phyloP scores from a whole-genome alignment of 2,329 filamentous ascomycete genomes.

The Neofusicoccum umdonicola region DNA sequence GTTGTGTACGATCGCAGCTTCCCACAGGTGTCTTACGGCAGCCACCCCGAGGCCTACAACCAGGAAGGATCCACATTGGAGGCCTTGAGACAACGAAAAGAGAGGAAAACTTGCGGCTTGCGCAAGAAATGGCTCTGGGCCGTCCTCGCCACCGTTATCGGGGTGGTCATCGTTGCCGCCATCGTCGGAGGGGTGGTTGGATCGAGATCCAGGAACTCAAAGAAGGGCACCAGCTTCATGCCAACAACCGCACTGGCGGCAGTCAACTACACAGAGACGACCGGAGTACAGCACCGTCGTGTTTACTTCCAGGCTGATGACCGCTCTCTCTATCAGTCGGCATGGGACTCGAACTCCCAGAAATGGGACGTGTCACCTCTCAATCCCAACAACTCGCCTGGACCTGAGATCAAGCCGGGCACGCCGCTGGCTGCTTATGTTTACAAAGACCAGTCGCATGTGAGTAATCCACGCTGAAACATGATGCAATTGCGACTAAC shows the following conservation, averaged over 20 bases:
- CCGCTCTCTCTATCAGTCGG: background rate
- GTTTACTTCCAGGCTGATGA: background rate
- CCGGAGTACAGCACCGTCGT: background rate
- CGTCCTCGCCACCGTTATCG: background rate
- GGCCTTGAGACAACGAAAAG: background rate
- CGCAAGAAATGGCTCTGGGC: background rate
- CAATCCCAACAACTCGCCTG: background rate
- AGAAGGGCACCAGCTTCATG: background rate
- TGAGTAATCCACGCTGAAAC: background rate
- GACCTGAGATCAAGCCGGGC: background rate
- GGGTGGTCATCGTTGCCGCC: background rate
- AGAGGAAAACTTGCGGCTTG: background rate
- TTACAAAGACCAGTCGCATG: background rate
- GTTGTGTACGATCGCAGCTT: background rate
- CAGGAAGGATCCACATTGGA: background rate
- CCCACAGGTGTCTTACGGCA: background rate
- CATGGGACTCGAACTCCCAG: background rate
- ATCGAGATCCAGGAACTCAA: background rate
- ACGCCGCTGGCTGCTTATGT: background rate
- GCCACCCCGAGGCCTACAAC: background rate
- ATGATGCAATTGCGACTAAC: background rate
- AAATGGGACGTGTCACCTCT: background rate
- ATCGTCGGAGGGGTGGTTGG: background rate
- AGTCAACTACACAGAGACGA: background rate
- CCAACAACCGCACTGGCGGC: background rate